Evolutionary conservation across 768 basidiomycete species (phyloP), one percentile per base, ranked within the genome.

Genomic region (Suillus luteus): DNA sequence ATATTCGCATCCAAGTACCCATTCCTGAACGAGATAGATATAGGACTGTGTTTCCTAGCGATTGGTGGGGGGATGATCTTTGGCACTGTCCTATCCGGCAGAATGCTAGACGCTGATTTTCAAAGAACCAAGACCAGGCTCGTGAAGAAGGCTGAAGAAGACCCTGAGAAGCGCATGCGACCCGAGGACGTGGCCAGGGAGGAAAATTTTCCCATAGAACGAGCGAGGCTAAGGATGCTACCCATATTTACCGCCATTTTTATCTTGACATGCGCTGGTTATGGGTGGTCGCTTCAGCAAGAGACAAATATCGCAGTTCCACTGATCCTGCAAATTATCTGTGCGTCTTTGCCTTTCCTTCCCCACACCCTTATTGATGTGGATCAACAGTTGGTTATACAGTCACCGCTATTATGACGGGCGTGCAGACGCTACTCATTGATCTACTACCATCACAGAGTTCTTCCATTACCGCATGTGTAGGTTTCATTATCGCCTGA

Each of bases 21-120:
- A 9, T 81, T 68, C 64, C 76, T 85, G 55, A 76, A 69, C 65
- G 80, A 81, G 68, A 75, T 81, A 10, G 77, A 84, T 33, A 78
- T 91, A 38, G 93, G 93, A 2, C 75, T 95, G 5, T 93, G 90
- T 72, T 95, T 88, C 77, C 76, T 95, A 61, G 85, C 87, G 1
- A 83, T 89, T 59, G 94, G 92, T 2, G 83, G 85, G 17, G 95
- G 93, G 0, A 87, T 87, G 76, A 74, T 85, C 10, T 57, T 88
- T 17, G 88, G 92, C 14, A 82, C 85, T 22, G 71, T 79, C n/a
- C 27, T 80, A 1, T 85, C 80, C 24, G 93, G 93, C 3, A 83
- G 78, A 61, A 69, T 91, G 12, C 72, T 93, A 10, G 90, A 95
- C 67, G 76, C 77, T 66, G 86, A 92, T 65, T 96, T 88, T 72